Evolutionary conservation across 2,329 filamentous ascomycete species (phyloP).

Genomic region (Talaromyces sp.): DNA sequence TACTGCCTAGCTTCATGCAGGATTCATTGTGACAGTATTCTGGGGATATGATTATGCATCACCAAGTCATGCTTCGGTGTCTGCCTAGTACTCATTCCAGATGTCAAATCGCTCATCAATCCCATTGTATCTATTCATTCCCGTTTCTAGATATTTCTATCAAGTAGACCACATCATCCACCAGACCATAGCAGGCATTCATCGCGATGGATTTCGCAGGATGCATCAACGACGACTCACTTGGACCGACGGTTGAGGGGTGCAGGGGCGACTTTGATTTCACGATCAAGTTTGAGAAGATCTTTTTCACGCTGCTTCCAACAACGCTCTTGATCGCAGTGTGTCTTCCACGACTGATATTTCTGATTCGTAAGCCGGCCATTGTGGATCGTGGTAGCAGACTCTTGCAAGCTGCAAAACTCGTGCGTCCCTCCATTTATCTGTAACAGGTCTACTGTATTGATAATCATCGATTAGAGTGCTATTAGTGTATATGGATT

Average conservation of each 20-base stretch:
- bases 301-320: slow-evolving; percentile 5
- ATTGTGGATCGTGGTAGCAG: slow-evolving; percentile 4
- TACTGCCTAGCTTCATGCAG: too few species aligned
- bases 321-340: slow-evolving; percentile 5
- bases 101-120: neutral
- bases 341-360: slow-evolving; percentile 4
- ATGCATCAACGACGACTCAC: slow-evolving; percentile 6
- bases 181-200: too few species aligned
- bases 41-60: too few species aligned
- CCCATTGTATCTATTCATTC: neutral
- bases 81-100: too few species aligned
- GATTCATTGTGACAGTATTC: too few species aligned
- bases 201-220: slow-evolving; percentile 11
- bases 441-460: neutral
- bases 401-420: slow-evolving; percentile 13
- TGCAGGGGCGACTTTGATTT: slow-evolving; percentile 11
- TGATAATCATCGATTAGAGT: neutral
- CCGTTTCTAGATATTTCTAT: neutral
- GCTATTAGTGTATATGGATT: slow-evolving; percentile 7
- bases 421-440: slow-evolving; percentile 9
- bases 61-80: too few species aligned
- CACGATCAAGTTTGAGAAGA: slow-evolving; percentile 11
- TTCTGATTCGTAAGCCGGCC: slow-evolving; percentile 1
- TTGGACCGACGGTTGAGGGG: slow-evolving; percentile 9
- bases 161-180: too few species aligned